These are phyloP conservation scores for Hymenoscyphus fraxineus DNA, from an alignment of 2,329 filamentous ascomycete species.

Conservation along the genomic window DNA sequence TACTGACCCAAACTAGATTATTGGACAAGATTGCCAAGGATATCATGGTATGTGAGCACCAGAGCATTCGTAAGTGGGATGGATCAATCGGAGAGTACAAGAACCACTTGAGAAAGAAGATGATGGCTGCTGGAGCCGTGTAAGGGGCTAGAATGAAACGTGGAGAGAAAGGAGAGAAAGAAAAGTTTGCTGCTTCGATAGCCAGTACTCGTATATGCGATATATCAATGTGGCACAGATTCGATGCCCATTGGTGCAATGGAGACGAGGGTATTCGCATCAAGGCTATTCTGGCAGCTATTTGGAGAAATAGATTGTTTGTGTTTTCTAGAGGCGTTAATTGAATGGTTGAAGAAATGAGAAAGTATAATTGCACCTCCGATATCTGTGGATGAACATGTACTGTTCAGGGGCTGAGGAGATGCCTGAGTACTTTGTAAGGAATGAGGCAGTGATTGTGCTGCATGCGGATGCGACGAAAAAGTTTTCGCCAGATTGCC, in stretches of 20 bases:
- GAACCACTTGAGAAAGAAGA: slow-evolving; percentile 98
- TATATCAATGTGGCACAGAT: slow-evolving; percentile 18
- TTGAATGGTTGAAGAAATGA: slow-evolving; percentile 11
- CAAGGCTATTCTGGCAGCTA: slow-evolving; percentile 15
- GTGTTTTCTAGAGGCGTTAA: slow-evolving; percentile 29
- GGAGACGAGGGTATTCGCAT: slow-evolving; percentile 19
- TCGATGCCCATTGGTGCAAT: slow-evolving; percentile 19
- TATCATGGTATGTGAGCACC: slow-evolving; percentile 98
- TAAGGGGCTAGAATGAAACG: slow-evolving; percentile 43
- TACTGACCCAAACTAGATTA: slow-evolving; percentile 56
- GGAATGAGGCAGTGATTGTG: neutral
- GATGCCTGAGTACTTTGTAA: neutral
- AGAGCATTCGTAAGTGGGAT: slow-evolving; percentile 85
- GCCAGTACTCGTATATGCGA: slow-evolving; percentile 10
- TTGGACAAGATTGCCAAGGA: slow-evolving; percentile 99
- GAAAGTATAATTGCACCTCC: neutral
- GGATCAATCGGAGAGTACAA: slow-evolving; percentile 93
- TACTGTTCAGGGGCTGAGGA: neutral
- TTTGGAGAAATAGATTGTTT: slow-evolving; percentile 28
- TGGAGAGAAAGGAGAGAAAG: slow-evolving; percentile 7
- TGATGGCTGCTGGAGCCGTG: slow-evolving; percentile 83
- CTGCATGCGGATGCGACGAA: neutral
- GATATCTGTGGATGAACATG: neutral
- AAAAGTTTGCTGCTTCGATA: slow-evolving; percentile 25
- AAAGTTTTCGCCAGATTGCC: neutral